Base-by-base conservation (phyloP, 176 grass and related monocot species). In the Raddia guianensis region DNA sequence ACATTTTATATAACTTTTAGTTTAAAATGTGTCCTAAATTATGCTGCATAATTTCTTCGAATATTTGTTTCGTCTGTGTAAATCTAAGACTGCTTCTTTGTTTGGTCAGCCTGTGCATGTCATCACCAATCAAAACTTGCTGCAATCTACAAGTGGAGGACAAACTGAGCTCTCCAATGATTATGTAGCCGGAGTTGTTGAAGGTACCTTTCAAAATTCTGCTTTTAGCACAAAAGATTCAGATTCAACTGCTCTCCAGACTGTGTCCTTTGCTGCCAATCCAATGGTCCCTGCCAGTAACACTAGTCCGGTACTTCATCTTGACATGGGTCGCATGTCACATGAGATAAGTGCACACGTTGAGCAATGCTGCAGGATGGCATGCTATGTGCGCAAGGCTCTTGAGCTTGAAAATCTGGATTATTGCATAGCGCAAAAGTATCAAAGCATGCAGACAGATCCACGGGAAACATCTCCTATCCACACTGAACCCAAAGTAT, bases 341-440 rank as follows among this genome's bases (percentile, higher is more conserved):
- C 1, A 1, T 10, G 70, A 84, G 57, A 19, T 84, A 67, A n/a
- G 33, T 55, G 21, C 45, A 56, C 70, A 74, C 2, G 8, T 33
- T 32, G 13, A 51, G 15, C 57, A 21, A 63, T 70, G 57, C 37
- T 8, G 13, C 20, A 71, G n/a, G 15, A 48, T 55, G 32, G 16
- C 32, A 16, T 11, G 9, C 1, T 6, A 80, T 52, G 35, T 78
- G 2, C 3, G 5, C 8, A 45, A 55, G 35, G 76, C n/a, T n/a
- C n/a, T 86, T 43, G 16, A 66, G 44, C 37, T 86, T 10, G 75
- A 53, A 64, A 55, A 64, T 12, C 75, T 80, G 9, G 73, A 80
- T 69, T 21, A 46, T 40, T 48, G n/a, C 16, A 49, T 45, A 13
- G 5, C 18, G 44, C 55, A 69, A 9, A 48, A 11, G 19, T 6